Base-by-base conservation (phyloP, 2,329 filamentous ascomycete genomes). In the Hypoxylon sp. region DNA sequence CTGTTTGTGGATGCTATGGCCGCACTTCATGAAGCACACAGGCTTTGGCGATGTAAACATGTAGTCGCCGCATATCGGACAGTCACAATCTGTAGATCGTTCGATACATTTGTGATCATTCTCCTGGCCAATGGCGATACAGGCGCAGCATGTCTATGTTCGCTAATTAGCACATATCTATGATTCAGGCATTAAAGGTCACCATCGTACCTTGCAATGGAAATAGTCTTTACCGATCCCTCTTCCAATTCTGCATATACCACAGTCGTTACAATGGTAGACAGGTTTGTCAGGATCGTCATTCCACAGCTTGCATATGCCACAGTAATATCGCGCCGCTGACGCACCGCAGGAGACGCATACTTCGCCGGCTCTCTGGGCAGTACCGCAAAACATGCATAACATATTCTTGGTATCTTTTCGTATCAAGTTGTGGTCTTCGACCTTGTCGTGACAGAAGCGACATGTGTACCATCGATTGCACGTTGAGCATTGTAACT, bases 221-320 rank as follows among this genome's bases (percentile, higher is more conserved):
- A 96, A 94, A 76, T 97, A 99, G 75, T 99, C 95, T 75, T 97
- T 98, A 3, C 95, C 94, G 28, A 99, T 81, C 1, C 95, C 95
- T 76, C 93, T 87, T 1, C 95, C 95, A 59, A 94, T 89, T 61
- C 95, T 87, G 75, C 95, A 99, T 64, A 99, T 97, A 4, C 95
- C 95, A 77, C 95, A 99, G 73, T 98, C 95, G 73, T 89, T 87
- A 77, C 95, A 99, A 76, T 99, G 95, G 75, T 99, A 99, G 59
- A 98, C 97, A 68, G 90, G 91, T 77, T 96, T 97, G 69, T 88
- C 89, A 56, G 89, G 87, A 70, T 97, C 92, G 73, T 98, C 93
- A 73, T 98, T 94, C 95, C 95, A 99, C 1, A 99, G 84, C 79
- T 97, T 97, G 83, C 95, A 99, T 57, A 95, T 91, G 56, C 88